phyloP scores from a whole-genome alignment of 1,284 basidiomycete genomes.

The Waitea zeae region DNA sequence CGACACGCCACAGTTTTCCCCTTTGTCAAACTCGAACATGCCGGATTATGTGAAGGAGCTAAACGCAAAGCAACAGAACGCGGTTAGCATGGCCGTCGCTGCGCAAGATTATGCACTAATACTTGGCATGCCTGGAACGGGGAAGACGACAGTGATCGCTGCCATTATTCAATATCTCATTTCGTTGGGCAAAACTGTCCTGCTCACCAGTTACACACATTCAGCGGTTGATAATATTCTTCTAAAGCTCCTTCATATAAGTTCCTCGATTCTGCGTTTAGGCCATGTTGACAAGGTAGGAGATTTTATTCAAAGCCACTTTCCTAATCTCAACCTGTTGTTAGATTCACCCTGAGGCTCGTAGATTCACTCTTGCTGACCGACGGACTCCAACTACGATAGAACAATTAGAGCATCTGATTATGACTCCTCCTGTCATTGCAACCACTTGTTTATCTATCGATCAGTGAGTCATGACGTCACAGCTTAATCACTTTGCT shows the following conservation, averaged over 20 bases:
- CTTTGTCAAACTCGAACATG: not conserved
- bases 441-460: slow-evolving; percentile 90
- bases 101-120: slow-evolving; percentile 87
- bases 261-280: slow-evolving; percentile 67
- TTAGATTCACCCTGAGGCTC: slow-evolving; percentile 68
- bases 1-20: slow-evolving; percentile 38
- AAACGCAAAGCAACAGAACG: slow-evolving; percentile 62
- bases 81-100: slow-evolving; percentile 57
- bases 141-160: slow-evolving; percentile 92
- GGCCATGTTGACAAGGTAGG: slow-evolving; percentile 84
- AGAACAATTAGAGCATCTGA: slow-evolving; percentile 61
- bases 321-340: not conserved
- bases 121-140: slow-evolving; percentile 96
- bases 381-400: slow-evolving; percentile 39
- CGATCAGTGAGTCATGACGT: slow-evolving; percentile 68
- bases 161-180: slow-evolving; percentile 75
- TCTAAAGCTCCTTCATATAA: slow-evolving; percentile 52
- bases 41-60: slow-evolving; percentile 18
- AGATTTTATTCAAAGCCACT: not conserved
- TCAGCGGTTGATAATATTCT: slow-evolving; percentile 95
- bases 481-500: not conserved
- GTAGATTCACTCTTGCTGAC: slow-evolving; percentile 49
- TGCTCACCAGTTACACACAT: slow-evolving; percentile 90
- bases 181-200: slow-evolving; percentile 67
- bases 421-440: slow-evolving; percentile 82